phyloP scores from a whole-genome alignment of 306 rosid species.

The Fragaria iinumae region DNA sequence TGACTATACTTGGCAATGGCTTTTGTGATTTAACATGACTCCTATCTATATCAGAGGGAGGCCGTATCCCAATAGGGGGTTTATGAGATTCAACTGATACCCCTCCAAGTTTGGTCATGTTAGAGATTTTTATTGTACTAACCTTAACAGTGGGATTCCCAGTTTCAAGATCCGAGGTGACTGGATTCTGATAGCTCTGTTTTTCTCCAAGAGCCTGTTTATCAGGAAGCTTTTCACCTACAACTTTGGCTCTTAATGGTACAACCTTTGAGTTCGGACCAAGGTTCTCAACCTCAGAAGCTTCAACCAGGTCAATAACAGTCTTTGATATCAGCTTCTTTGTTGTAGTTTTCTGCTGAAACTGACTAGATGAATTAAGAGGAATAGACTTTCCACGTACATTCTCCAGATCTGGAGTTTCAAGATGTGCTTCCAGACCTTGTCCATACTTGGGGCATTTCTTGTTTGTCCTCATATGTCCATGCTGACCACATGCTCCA shows the following conservation, averaged over 20 bases:
- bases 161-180: neutral
- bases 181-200: conserved; percentile 18
- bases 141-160: conserved; percentile 58
- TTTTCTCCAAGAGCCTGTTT: conserved; percentile 45
- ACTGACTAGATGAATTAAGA: conserved; percentile 49
- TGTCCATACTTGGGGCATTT: conserved; percentile 91
- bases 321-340: conserved; percentile 58
- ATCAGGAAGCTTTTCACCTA: conserved; percentile 62
- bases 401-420: conserved; percentile 60
- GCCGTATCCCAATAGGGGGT: conserved; percentile 37
- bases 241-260: conserved; percentile 70
- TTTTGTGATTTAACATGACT: conserved; percentile 27
- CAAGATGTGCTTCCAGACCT: conserved; percentile 53
- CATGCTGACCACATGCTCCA: conserved; percentile 91
- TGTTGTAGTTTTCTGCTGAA: conserved; percentile 50
- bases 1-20: conserved; percentile 27
- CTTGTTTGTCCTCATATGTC: conserved; percentile 94
- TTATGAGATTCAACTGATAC: conserved; percentile 36
- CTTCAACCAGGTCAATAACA: conserved; percentile 39
- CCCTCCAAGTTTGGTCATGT: conserved; percentile 55
- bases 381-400: conserved; percentile 48
- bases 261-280: conserved; percentile 36
- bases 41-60: conserved; percentile 3
- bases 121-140: conserved; percentile 50
- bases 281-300: conserved; percentile 37